These are phyloP conservation scores for Spiromastix sp. DNA, from an alignment of 2,329 filamentous ascomycete genomes.

Conservation along the genomic window DNA sequence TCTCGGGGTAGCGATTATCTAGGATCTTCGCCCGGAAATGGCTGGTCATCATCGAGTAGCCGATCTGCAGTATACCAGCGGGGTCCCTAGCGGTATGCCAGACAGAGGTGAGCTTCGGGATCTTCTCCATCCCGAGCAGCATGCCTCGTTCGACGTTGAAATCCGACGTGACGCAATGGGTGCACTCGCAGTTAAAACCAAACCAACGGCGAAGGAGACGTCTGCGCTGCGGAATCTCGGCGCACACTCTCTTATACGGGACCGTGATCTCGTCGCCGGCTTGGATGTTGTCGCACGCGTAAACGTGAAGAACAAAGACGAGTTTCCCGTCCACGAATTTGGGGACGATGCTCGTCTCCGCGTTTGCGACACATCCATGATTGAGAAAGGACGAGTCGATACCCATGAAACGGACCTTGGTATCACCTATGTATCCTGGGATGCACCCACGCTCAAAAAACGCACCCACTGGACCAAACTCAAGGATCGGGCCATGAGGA, in stretches of 20 bases:
- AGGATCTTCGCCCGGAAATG: constrained; percentile 4
- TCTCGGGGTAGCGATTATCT: constrained; percentile 11
- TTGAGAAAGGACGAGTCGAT: constrained; percentile 12
- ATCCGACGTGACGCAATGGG: constrained; percentile 11
- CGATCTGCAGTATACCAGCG: constrained; percentile 9
- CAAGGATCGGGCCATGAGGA: not conserved
- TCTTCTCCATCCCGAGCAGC: constrained; percentile 3
- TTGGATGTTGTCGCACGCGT: constrained; percentile 13
- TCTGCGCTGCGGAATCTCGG: constrained; percentile 7
- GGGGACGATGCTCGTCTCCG: constrained; percentile 8
- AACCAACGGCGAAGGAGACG: constrained; percentile 7
- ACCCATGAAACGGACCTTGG: not conserved
- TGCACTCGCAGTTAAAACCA: constrained; percentile 18
- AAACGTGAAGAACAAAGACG: constrained; percentile 7
- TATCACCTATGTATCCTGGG: not conserved
- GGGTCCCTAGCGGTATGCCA: constrained; percentile 9
- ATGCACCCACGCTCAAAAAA: constrained; percentile 7
- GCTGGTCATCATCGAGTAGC: constrained; percentile 6
- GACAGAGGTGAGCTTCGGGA: constrained; percentile 6
- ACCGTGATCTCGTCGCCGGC: constrained; percentile 19
- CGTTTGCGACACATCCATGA: constrained; percentile 19
- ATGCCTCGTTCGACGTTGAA: constrained; percentile 9
- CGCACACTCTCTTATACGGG: constrained; percentile 11
- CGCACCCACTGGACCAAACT: constrained; percentile 5
- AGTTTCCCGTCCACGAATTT: not conserved